A percentile compares a stretch with the other conserved stretches of the same genome.
Conservation (phyloP, 2,329 filamentous ascomycete genomes). For the Penicillium sp. region DNA sequence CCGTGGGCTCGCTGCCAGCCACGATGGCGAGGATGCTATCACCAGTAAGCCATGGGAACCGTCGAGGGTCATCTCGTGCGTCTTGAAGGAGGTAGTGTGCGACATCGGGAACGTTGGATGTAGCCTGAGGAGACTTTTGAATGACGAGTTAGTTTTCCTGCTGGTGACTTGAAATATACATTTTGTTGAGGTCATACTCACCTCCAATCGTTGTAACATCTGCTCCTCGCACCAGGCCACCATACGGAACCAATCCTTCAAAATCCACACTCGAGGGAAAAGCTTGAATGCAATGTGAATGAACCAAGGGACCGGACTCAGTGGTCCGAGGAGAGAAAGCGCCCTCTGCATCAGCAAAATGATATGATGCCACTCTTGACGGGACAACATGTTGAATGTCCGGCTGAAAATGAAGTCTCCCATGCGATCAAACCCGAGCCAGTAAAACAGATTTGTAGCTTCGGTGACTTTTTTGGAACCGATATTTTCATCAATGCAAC, state of each 20-base stretch:
- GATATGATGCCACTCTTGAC: constrained; percentile 36
- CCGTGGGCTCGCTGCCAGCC: constrained; percentile 21
- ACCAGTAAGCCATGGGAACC: constrained; percentile 18
- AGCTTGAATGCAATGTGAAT: constrained; percentile 25
- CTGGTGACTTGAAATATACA: too few relatives aligned
- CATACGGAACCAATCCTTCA: constrained; percentile 27
- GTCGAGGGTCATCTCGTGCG: constrained; percentile 4
- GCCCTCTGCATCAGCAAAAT: constrained; percentile 36
- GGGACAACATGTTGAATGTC: constrained; percentile 40
- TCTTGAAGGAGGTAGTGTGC: constrained; percentile 18
- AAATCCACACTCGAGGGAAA: constrained; percentile 16
- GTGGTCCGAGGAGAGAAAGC: constrained; percentile 37
- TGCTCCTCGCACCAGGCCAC: constrained; percentile 19
- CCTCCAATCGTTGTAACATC: constrained; percentile 15
- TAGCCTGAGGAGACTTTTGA: constrained; percentile 5
- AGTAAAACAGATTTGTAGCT: constrained; percentile 29
- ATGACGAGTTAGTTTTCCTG: too few relatives aligned
- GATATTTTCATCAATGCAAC: constrained; percentile 14
- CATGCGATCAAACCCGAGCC: constrained; percentile 43
- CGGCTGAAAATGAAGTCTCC: constrained; percentile 42
- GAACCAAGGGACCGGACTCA: constrained; percentile 35
- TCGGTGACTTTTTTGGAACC: background rate
- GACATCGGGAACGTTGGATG: constrained; percentile 10
- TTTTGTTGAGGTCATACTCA: background rate
- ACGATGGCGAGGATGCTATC: constrained; percentile 23